A percentile compares a stretch with the other conserved stretches of the same genome.
These are phyloP conservation scores for Polychytrium aggregatum DNA, from an alignment of 192 early-diverging fungal species.

Conservation along the genomic window DNA sequence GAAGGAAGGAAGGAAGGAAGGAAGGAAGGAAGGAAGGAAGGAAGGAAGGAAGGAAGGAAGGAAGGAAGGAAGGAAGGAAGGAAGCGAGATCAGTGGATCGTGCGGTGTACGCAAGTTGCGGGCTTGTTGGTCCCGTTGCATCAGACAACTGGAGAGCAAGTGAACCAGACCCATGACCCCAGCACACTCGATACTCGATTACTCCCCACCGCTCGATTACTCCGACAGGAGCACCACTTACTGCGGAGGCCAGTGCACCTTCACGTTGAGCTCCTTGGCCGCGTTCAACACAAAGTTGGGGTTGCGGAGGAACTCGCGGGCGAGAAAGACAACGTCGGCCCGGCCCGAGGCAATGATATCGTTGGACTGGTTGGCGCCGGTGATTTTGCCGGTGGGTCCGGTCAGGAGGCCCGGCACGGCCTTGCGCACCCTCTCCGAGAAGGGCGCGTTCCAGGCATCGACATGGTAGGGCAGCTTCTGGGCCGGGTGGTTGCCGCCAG, in stretches of 20 bases:
- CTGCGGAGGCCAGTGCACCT: constrained; percentile 23
- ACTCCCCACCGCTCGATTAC: too few species aligned
- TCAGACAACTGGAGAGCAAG: too few species aligned
- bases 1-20: too few species aligned
- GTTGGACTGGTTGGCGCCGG: constrained; percentile 52
- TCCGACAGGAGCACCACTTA: constrained; percentile 9
- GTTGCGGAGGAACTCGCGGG: constrained; percentile 57
- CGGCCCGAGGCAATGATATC: constrained; percentile 42
- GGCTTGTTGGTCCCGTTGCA: too few species aligned
- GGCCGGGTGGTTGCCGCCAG: constrained; percentile 57
- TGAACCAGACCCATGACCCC: too few species aligned
- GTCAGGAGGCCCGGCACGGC: constrained; percentile 42
- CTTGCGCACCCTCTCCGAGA: constrained; percentile 43
- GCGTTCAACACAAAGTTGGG: constrained; percentile 56
- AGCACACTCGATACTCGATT: too few species aligned
- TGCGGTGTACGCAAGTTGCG: too few species aligned
- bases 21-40: too few species aligned
- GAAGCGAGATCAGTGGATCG: too few species aligned
- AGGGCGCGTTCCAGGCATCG: constrained; percentile 43
- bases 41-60: too few species aligned
- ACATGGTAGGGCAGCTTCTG: constrained; percentile 2
- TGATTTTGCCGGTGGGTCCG: constrained; percentile 65
- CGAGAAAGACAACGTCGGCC: constrained; percentile 70
- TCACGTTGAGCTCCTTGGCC: constrained; percentile 52
- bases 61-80: too few species aligned